Evolutionary conservation across 225 moss, liverwort and hornwort genomes (phyloP).

Genomic region (Physcomitrellopsis africana): DNA sequence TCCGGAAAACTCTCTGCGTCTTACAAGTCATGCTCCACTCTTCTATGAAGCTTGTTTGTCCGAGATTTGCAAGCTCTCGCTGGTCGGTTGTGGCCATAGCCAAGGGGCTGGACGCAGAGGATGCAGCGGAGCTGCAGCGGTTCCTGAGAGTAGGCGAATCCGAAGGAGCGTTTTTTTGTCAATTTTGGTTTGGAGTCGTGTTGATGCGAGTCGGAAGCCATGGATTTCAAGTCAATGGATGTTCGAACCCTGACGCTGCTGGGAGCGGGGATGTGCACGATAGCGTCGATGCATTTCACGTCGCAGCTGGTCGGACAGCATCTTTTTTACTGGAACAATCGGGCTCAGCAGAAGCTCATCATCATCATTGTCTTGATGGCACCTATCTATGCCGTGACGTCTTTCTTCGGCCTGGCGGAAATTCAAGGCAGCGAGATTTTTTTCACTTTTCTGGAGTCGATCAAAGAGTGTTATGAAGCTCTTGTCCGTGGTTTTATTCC

Average conservation of each 20-base stretch:
- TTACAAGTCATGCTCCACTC: no score
- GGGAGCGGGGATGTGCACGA: constrained; percentile 65
- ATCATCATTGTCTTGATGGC: constrained; percentile 86
- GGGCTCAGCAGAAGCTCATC: constrained; percentile 76
- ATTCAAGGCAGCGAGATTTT: constrained; percentile 74
- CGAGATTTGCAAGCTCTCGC: no score
- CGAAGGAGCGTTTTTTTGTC: background rate
- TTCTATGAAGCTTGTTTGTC: no score
- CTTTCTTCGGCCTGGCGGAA: constrained; percentile 83
- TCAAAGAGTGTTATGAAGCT: constrained; percentile 95
- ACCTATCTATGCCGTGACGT: constrained; percentile 79
- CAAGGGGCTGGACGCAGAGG: no score
- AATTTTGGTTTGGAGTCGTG: background rate
- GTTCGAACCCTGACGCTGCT: constrained; percentile 71
- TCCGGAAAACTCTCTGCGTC: no score
- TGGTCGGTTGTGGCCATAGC: no score
- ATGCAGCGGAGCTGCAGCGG: no score
- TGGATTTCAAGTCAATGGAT: constrained; percentile 74
- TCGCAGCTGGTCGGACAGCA: constrained; percentile 74
- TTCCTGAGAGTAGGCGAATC: no score
- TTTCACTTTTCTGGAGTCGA: constrained; percentile 79
- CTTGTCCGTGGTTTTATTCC: constrained; percentile 55
- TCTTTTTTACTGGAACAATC: constrained; percentile 76
- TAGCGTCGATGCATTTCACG: constrained; percentile 75
- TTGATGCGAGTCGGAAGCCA: constrained; percentile 8